phyloP scores from a whole-genome alignment of 1,284 basidiomycete genomes.

The Clitocybe nebularis region DNA sequence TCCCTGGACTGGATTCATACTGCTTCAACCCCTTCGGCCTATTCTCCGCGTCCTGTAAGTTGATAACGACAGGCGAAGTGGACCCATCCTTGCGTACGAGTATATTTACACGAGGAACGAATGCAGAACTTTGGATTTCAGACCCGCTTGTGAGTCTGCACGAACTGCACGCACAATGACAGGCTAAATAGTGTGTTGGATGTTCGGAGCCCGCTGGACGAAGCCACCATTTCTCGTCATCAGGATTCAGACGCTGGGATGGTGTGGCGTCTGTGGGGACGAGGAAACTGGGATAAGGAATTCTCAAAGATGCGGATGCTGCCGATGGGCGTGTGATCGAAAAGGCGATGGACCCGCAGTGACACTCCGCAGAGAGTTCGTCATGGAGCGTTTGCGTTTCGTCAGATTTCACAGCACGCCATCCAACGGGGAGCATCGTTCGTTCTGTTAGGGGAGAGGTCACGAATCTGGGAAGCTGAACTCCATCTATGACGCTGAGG shows the following conservation, averaged over 20 bases:
- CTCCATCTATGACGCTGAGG: slow-evolving; percentile 12
- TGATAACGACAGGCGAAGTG: slow-evolving; percentile 16
- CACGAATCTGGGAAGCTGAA: slow-evolving; percentile 13
- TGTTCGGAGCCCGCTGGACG: slow-evolving; percentile 15
- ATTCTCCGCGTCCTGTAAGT: slow-evolving; percentile 11
- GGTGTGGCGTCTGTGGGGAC: slow-evolving; percentile 20
- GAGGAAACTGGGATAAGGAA: slow-evolving; percentile 25
- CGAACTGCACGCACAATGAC: slow-evolving; percentile 28
- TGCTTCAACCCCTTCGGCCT: slow-evolving; percentile 23
- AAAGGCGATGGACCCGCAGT: slow-evolving; percentile 26
- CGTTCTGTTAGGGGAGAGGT: slow-evolving; percentile 2
- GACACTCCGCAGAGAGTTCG: slow-evolving; percentile 24
- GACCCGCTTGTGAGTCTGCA: slow-evolving; percentile 28
- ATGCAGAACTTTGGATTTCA: slow-evolving; percentile 29
- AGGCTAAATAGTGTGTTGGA: slow-evolving; percentile 27
- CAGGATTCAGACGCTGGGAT: slow-evolving; percentile 20
- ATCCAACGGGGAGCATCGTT: slow-evolving; percentile 21
- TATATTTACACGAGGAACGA: slow-evolving; percentile 27
- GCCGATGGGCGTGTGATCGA: slow-evolving; percentile 26
- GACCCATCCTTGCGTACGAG: slow-evolving; percentile 11
- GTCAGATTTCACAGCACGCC: slow-evolving; percentile 12
- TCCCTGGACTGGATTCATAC: slow-evolving; percentile 26
- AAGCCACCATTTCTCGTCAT: slow-evolving; percentile 32
- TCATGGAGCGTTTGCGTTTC: slow-evolving; percentile 4
- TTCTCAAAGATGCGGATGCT: slow-evolving; percentile 15